These are phyloP conservation scores for Coelastrella sp. DNA, from an alignment of 139 green algal species.

Conservation along the genomic window DNA sequence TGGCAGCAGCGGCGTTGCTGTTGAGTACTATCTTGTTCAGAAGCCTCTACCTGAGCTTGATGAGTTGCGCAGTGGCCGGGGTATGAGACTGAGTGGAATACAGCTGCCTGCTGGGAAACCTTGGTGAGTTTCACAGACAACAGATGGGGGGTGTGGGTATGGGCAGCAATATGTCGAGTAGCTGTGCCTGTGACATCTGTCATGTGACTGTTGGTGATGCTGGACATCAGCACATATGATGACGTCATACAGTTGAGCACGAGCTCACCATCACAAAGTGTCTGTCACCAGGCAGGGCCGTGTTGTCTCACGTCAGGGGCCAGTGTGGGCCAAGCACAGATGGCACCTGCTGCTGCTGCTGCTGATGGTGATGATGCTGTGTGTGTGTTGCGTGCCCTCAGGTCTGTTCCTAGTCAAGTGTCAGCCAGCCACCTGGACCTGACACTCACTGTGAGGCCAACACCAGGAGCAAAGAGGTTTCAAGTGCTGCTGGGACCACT, in stretches of 20 bases:
- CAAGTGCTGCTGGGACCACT: conserved; percentile 42
- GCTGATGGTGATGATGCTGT: background rate
- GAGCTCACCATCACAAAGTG: no score
- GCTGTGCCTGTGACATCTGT: background rate
- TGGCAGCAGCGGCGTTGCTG: background rate
- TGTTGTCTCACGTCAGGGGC: no score
- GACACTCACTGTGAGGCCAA: conserved; percentile 1
- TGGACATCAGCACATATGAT: no score
- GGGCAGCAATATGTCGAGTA: background rate
- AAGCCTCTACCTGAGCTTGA: conserved; percentile 50
- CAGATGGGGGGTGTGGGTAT: background rate
- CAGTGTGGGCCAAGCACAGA: no score
- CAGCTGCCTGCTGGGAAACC: conserved; percentile 23
- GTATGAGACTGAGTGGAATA: conserved; percentile 9
- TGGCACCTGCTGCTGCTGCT: background rate
- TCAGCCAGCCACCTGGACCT: conserved; percentile 41
- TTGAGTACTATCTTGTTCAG: conserved; percentile 56
- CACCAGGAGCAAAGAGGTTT: conserved; percentile 13
- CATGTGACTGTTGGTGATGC: background rate
- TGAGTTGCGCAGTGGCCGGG: conserved; percentile 39
- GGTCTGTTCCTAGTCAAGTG: conserved; percentile 33
- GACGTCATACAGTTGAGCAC: no score
- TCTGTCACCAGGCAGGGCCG: no score
- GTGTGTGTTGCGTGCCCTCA: background rate
- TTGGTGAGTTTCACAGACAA: conserved; percentile 14